Evolutionary conservation across 306 rosid genomes (phyloP).

Genomic region (Potentilla sterilis): DNA sequence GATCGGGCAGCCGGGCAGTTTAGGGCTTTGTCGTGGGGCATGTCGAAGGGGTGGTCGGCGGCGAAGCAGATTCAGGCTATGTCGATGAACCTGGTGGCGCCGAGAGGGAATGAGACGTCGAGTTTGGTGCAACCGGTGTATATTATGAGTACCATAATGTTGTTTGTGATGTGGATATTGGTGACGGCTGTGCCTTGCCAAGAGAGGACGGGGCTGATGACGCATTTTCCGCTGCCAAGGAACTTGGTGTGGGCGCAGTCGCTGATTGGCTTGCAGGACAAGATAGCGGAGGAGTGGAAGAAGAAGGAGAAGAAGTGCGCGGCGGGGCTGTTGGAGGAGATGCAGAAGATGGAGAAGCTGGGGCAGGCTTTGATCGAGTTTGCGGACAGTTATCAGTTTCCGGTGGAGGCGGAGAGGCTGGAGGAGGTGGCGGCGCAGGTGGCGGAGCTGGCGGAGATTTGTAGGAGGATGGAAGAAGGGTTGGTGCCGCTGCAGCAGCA

Average conservation of each 20-base stretch:
- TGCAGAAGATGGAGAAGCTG: constrained; percentile 77
- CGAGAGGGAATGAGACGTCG: constrained; percentile 63
- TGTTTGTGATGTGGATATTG: constrained; percentile 80
- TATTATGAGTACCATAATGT: constrained; percentile 55
- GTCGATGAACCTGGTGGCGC: constrained; percentile 54
- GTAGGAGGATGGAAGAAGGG: constrained; percentile 78
- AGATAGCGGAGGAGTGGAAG: constrained; percentile 89
- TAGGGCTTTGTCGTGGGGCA: constrained; percentile 54
- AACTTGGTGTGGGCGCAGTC: constrained; percentile 76
- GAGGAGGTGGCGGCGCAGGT: constrained; percentile 60
- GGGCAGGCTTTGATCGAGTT: constrained; percentile 57
- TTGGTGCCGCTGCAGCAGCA: constrained; percentile 86
- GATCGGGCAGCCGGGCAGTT: constrained; percentile 39
- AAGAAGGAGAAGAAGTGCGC: constrained; percentile 86
- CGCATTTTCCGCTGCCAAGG: constrained; percentile 50
- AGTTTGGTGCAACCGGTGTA: constrained; percentile 61
- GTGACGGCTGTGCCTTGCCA: constrained; percentile 87
- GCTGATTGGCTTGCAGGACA: constrained; percentile 69
- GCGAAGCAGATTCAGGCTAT: constrained; percentile 84
- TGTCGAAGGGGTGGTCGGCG: constrained; percentile 85
- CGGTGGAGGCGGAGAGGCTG: constrained; percentile 48
- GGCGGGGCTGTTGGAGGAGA: constrained; percentile 71
- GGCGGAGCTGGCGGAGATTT: constrained; percentile 63
- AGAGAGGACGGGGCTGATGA: constrained; percentile 65
- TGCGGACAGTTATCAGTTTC: constrained; percentile 62